Evolutionary conservation across 1,139 yeast genomes (phyloP), one percentile per base, ranked within the genome.

Genomic region (Yamadazyma oceani): DNA sequence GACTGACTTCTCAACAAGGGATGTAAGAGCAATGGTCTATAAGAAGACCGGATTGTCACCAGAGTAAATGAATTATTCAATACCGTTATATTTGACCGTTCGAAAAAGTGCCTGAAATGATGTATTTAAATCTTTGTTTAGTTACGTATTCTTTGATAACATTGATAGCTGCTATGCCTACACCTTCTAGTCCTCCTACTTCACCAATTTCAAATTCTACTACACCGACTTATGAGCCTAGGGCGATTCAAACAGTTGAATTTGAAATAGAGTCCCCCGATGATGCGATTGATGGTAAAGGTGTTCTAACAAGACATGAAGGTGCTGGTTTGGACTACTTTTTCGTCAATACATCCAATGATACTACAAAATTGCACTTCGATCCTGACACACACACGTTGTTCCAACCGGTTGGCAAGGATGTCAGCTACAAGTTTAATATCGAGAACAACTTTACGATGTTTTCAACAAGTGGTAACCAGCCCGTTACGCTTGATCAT

Each of bases 331-430:
- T 12, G 4, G 16, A 15, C 9, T 28, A 15, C 21, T 27, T 22
- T 13, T 34, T 30, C 14, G 32, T 19, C n/a, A 21, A 14, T 19
- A n/a, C 9, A 7, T 15, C 25, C n/a, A 30, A 30, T 14, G 25
- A 19, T 19, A 30, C 32, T 10, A n/a, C 12, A 19, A 7, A 30
- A 12, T 17, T 30, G 17, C 16, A 22, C 17, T 22, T 28, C 16
- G 26, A 34, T 16, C 32, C 36, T n/a, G 26, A 27, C n/a, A 19
- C 36, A 7, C 30, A 29, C 16, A 16, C 28, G 4, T 22, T 34
- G n/a, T 34, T 19, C 16, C 25, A 30, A 10, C 32, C 24, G 4
- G 25, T 30, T 11, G 14, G 14, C 32, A 14, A 30, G 15, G n/a
- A 19, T 19, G 25, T 21, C 32, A 28, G 11, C n/a, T 28, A 34